Evolutionary conservation across 2,329 filamentous ascomycete genomes (phyloP).

Genomic region (Metarhizium brunneum): DNA sequence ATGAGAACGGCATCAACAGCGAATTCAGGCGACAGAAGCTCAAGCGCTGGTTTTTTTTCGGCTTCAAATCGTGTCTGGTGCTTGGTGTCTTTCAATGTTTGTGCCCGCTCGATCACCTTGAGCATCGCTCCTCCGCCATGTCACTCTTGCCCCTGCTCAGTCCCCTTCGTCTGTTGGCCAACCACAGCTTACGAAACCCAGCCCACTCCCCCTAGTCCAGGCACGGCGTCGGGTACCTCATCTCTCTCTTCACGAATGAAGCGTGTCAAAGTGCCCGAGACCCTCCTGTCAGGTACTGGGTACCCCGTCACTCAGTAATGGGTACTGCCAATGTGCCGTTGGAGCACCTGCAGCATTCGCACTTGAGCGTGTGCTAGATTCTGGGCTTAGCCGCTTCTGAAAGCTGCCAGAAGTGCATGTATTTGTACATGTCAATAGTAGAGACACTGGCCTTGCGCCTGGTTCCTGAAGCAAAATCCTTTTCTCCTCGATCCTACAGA

Average conservation of each 20-base stretch:
- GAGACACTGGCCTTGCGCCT: background rate
- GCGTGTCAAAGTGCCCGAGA: background rate
- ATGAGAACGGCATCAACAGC: too few species aligned
- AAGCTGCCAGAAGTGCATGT: constrained; percentile 2
- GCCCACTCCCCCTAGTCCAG: background rate
- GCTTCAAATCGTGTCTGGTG: too few species aligned
- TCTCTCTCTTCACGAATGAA: background rate
- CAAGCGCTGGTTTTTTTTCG: too few species aligned
- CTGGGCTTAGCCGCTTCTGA: background rate
- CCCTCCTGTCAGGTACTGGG: background rate
- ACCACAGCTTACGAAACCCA: background rate
- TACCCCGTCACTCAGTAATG: background rate
- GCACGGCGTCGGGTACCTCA: background rate
- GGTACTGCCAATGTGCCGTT: background rate
- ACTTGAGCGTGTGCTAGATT: too few species aligned
- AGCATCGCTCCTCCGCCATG: background rate
- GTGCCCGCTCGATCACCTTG: background rate
- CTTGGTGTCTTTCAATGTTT: too few species aligned
- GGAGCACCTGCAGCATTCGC: too few species aligned
- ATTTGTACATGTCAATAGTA: background rate
- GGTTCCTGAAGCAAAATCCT: background rate
- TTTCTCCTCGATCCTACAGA: constrained; percentile 1
- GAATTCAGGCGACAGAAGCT: too few species aligned
- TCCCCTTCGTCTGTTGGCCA: background rate
- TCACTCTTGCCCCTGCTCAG: background rate